Evolutionary conservation across 129 eudicot genomes (phyloP).

Genomic region (Cynara cardunculus): DNA sequence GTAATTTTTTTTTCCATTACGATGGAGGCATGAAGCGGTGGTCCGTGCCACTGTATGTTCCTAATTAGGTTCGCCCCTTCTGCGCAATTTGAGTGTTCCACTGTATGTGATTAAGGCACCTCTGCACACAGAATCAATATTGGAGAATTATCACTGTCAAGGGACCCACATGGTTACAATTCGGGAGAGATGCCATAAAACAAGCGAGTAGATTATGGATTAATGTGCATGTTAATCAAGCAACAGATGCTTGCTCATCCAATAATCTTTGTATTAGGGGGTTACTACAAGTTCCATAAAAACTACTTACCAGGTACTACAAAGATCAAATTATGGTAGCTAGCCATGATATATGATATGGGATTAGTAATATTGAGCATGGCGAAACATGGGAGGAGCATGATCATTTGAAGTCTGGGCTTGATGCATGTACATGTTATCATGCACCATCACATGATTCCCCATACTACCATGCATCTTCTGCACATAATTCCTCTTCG

Average conservation of each 20-base stretch:
- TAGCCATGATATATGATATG: not conserved
- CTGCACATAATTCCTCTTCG: constrained; percentile 16
- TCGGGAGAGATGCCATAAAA: not conserved
- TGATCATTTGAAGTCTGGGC: constrained; percentile 22
- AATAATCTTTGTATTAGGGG: not conserved
- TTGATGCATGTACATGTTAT: constrained; percentile 36
- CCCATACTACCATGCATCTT: constrained; percentile 20
- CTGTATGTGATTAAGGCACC: no score
- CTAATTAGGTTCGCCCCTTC: no score
- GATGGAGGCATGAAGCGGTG: no score
- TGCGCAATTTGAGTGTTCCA: no score
- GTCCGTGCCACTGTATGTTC: no score
- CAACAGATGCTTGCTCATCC: constrained; percentile 12
- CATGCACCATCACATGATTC: constrained; percentile 27
- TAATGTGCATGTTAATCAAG: constrained; percentile 15
- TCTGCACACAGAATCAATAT: no score
- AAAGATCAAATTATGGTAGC: constrained; percentile 10
- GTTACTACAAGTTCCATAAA: constrained; percentile 5
- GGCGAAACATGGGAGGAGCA: constrained; percentile 21
- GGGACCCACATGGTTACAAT: no score
- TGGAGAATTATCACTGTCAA: no score
- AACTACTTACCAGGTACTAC: constrained; percentile 1
- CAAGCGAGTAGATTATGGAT: not conserved
- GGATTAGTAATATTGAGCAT: constrained; percentile 19
- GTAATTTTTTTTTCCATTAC: no score